Evolutionary conservation across 768 basidiomycete genomes (phyloP).

Genomic region (Pleurotus eryngii): DNA sequence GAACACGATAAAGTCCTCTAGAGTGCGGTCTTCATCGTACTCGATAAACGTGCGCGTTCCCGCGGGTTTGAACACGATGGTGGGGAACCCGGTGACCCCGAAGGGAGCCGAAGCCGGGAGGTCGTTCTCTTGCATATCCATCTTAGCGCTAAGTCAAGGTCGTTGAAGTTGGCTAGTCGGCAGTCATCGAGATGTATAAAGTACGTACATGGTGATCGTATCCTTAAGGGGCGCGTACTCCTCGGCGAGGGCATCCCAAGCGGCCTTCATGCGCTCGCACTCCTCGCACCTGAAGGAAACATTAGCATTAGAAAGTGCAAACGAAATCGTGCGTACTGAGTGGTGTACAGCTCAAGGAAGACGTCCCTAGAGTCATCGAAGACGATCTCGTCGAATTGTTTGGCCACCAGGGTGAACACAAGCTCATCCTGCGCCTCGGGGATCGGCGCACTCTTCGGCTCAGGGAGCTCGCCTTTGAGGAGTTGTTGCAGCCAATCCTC

Average conservation of each 20-base stretch:
- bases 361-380: constrained; percentile 90
- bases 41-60: constrained; percentile 87
- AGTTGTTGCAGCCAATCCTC: constrained; percentile 62
- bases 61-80: constrained; percentile 94
- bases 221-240: constrained; percentile 76
- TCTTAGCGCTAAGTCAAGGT: constrained; percentile 68
- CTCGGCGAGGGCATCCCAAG: constrained; percentile 88
- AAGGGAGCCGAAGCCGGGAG: constrained; percentile 88
- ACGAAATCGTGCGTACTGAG: constrained; percentile 62
- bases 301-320: constrained; percentile 1
- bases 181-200: not conserved
- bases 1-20: constrained; percentile 83
- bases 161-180: not conserved
- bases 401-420: constrained; percentile 81
- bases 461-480: constrained; percentile 72
- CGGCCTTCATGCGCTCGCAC: constrained; percentile 95
- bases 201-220: constrained; percentile 68
- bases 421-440: constrained; percentile 80
- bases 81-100: constrained; percentile 87
- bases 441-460: constrained; percentile 87
- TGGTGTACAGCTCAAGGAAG: constrained; percentile 94
- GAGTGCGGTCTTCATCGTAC: constrained; percentile 87
- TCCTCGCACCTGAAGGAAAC: constrained; percentile 67
- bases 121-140: constrained; percentile 97
- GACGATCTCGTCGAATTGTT: constrained; percentile 84